Base-by-base conservation (phyloP, 2,329 filamentous ascomycete genomes). In the Amauroascus verrucosus region DNA sequence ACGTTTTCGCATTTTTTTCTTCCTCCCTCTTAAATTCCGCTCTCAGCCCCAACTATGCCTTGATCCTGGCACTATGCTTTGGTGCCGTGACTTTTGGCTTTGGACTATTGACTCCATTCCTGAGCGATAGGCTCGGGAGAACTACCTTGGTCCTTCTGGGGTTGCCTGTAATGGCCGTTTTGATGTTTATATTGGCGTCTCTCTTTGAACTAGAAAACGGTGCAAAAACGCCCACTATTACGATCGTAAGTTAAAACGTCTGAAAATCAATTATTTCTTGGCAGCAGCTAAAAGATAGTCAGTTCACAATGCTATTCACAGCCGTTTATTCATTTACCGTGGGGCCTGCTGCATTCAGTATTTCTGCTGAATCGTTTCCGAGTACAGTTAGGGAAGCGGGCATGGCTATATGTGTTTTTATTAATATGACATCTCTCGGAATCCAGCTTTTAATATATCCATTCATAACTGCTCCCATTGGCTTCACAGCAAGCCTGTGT, bases 341-440 rank as follows among this genome's bases (percentile, higher is more conserved):
- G 20, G 51, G 51, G 11, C 51, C 51, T 35, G 51, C 51, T 6
- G 51, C 51, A 2, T 53, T 53, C n/a, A 53, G 43, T 24, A 22
- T 53, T 24, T 53, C 51, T 11, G 51, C 51, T 14, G 51, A 53
- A 43, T 53, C 51, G 1, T 53, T 53, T 44, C 51, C 51, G 11
- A 53, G 51, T 28, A 53, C 51, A 1, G 51, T 53, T 24, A 44
- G 51, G 6, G 51, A 53, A n/a, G 51, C 43, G 14, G 51, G 51
- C 14, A 53, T 53, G 51, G 51, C 51, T 6, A 47, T 53, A 9
- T 53, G 51, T 30, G 51, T 53, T 22, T 48, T 53, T 13, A 53
- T 53, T 20, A 53, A 53, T 26, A 48, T 53, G 44, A 53, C 51
- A 26, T 48, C 51, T n/a, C 51, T 53, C 22, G 51, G 51, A 35